phyloP scores from a whole-genome alignment of 2,329 filamentous ascomycete genomes.

The Fusarium odoratissimum region DNA sequence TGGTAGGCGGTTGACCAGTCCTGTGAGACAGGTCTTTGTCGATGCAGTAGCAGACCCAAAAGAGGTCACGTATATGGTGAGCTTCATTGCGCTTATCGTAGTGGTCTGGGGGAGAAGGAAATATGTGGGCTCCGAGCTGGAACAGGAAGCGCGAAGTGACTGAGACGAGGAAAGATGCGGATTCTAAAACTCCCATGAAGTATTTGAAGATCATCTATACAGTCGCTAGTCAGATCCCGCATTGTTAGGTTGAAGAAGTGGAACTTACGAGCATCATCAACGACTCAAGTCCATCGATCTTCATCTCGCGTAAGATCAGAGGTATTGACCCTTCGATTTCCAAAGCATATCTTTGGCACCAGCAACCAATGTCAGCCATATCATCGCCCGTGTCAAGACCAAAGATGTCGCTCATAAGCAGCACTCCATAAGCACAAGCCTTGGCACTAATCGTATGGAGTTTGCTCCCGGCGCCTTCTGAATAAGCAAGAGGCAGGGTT shows the following conservation, averaged over 20 bases:
- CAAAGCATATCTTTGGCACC: not conserved
- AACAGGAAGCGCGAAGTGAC: not conserved
- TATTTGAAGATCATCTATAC: not conserved
- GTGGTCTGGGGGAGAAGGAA: fast-evolving
- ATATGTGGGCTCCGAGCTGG: not conserved
- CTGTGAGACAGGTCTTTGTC: slow-evolving; percentile 19
- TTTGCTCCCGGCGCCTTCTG: too few species aligned
- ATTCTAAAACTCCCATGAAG: not conserved
- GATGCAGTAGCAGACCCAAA: slow-evolving; percentile 26
- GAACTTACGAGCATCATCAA: not conserved
- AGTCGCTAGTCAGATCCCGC: fast-evolving
- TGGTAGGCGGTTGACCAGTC: not conserved
- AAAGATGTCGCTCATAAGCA: not conserved
- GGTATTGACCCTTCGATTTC: not conserved
- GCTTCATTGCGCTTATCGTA: not conserved
- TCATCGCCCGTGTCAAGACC: not conserved
- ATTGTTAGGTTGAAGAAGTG: fast-evolving
- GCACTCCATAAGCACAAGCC: not conserved
- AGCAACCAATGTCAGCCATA: not conserved
- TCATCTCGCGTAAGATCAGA: not conserved
- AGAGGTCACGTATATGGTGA: slow-evolving; percentile 1
- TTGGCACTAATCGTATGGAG: fast-evolving
- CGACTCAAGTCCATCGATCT: not conserved
- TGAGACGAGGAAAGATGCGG: not conserved
- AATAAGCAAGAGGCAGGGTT: not conserved